phyloP scores from a whole-genome alignment of 2,329 filamentous ascomycete species.

The Tolypocladium tundrense region DNA sequence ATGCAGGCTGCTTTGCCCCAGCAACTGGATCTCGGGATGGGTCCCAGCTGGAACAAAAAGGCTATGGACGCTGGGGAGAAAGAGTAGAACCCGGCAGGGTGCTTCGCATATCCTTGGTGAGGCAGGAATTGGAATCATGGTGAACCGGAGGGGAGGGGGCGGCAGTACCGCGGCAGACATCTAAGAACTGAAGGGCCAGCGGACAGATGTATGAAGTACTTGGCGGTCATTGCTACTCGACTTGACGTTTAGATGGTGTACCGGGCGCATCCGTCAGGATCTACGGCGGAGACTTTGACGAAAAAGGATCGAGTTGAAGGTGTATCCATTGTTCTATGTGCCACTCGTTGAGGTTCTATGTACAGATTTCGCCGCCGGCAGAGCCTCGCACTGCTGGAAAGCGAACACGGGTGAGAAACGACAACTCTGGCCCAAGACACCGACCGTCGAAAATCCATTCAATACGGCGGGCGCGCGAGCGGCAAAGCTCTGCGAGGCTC shows the following conservation, averaged over 20 bases:
- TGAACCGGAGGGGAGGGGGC: too few species aligned
- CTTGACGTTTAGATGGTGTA: too few species aligned
- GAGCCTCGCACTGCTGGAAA: neutral
- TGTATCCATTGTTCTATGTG: neutral
- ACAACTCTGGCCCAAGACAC: neutral
- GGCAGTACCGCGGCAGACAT: too few species aligned
- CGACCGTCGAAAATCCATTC: neutral
- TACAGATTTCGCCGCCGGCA: too few species aligned
- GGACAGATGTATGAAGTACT: neutral
- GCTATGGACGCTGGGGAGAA: too few species aligned
- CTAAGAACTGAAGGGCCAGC: neutral
- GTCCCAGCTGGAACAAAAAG: too few species aligned
- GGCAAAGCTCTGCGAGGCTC: neutral
- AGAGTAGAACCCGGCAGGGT: too few species aligned
- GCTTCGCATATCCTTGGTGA: too few species aligned
- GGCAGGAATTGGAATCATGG: too few species aligned
- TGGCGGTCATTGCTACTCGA: neutral
- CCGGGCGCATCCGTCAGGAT: neutral
- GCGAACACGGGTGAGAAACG: neutral
- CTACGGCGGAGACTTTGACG: neutral
- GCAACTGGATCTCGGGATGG: too few species aligned
- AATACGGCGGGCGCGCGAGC: neutral
- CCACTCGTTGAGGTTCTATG: neutral
- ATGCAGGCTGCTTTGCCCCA: too few species aligned
- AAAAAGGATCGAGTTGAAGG: neutral